A percentile compares a stretch with the other conserved stretches of the same genome.
phyloP scores from a whole-genome alignment of 73 alveolate genomes.

The Paramecium primaurelia region DNA sequence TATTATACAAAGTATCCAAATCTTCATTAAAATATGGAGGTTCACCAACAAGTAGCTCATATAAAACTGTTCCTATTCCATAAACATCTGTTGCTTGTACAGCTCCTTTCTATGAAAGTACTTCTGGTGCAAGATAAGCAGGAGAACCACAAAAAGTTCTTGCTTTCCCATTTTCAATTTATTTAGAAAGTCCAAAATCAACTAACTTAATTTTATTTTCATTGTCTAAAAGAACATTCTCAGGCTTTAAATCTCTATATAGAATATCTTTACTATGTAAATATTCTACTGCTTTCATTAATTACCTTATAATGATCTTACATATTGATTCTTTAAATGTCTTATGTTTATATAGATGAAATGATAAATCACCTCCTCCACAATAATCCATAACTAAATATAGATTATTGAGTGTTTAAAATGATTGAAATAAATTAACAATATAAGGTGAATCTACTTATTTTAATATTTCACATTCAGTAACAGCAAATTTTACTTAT shows the following conservation, averaged over 20 bases:
- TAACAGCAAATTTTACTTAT: slow-evolving; percentile 69
- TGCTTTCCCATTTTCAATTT: slow-evolving; percentile 61
- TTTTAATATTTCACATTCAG: slow-evolving; percentile 71
- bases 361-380: slow-evolving; percentile 76
- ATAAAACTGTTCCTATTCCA: slow-evolving; percentile 67
- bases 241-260: slow-evolving; percentile 82
- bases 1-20: slow-evolving; percentile 81
- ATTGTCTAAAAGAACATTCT: slow-evolving; percentile 68
- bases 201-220: slow-evolving; percentile 72
- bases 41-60: slow-evolving; percentile 95
- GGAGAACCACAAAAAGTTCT: slow-evolving; percentile 83
- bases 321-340: slow-evolving; percentile 48
- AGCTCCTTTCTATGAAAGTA: slow-evolving; percentile 63
- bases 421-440: slow-evolving; percentile 65
- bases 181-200: slow-evolving; percentile 78
- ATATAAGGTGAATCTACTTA: slow-evolving; percentile 68
- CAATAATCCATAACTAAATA: slow-evolving; percentile 81
- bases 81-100: slow-evolving; percentile 49
- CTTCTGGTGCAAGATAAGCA: slow-evolving; percentile 85
- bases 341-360: slow-evolving; percentile 55
- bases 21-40: slow-evolving; percentile 95
- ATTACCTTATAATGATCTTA: too few relatives aligned
- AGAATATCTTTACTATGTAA: slow-evolving; percentile 71
- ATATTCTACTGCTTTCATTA: slow-evolving; percentile 70
- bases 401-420: slow-evolving; percentile 72